Evolutionary conservation across 2,329 filamentous ascomycete species (phyloP), one percentile per base, ranked within the genome.

Genomic region (Tolypocladium cylindrosporum): DNA sequence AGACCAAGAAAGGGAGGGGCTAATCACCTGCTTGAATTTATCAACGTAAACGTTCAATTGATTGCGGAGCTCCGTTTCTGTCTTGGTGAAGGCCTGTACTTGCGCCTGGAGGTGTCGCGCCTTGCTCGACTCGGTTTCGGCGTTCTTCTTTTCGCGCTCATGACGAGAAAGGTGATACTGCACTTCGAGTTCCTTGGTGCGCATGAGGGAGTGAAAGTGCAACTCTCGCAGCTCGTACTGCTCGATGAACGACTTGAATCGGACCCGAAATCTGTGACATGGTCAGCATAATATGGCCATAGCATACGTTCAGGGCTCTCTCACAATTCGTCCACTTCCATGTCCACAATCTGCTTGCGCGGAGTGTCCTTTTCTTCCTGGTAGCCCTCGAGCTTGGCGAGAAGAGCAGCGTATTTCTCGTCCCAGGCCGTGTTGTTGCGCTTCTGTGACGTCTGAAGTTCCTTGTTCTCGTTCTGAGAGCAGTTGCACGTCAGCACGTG

Each of bases 1-100:
- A 2, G 10, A 27, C 9, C 9, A 4, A 10, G n/a, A 11, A 27
- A 24, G 21, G 31, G 27, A 61, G 45, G 8, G 2, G 1, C 21
- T 57, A 72, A 82, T 74, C 84, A 96, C 93, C 89, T 99, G 94
- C 79, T 97, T 97, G 77, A 97, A 97, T 77, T 97, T 99, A 71
- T 99, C 94, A 34, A 97, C 93, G 68, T 99, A 99, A 66, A 97
- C 93, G 72, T 97, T 97, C 66, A 99, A 85, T 74, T 99, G 94
- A 67, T 90, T 95, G 60, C 94, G 81, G 57, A 99, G 81, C 73
- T 97, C 93, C 19, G 90, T 88, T 75, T 99, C 94, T 11, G 93
- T 97, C 74, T 96, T 94, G 41, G 91, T 94, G 71, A 97, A 97
- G 2, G 91, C 95, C 64, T 92, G 90, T 31, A 97, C 91, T 74